Conservation (phyloP, 2,329 filamentous ascomycete species). For the Lachnellula arida region DNA sequence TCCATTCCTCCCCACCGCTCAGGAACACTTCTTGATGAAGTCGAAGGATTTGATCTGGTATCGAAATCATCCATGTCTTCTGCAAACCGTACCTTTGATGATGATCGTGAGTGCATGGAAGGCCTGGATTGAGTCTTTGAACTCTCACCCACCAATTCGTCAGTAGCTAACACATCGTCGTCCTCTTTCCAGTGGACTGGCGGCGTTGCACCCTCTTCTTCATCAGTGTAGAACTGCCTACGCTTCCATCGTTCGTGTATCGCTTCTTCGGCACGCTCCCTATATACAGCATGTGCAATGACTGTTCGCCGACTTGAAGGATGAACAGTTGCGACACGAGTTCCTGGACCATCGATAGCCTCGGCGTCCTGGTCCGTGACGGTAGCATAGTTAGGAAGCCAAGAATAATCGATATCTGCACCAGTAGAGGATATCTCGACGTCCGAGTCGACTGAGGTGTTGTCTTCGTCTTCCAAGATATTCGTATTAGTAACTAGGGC, state of each 20-base stretch:
- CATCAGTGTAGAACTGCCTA: conserved; percentile 76
- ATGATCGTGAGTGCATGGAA: conserved; percentile 61
- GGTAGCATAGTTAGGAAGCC: conserved; percentile 24
- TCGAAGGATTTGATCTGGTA: conserved; percentile 64
- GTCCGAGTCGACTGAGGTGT: conserved; percentile 11
- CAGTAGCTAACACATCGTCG: conserved; percentile 45
- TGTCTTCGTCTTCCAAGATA: conserved; percentile 1
- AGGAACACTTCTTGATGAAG: conserved; percentile 66
- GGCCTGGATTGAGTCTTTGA: conserved; percentile 40
- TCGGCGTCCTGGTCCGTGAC: conserved; percentile 30
- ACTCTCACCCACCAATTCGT: conserved; percentile 34
- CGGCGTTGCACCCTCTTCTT: conserved; percentile 70
- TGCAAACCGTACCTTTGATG: conserved; percentile 73
- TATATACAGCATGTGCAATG: conserved; percentile 22
- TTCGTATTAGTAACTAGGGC: not conserved
- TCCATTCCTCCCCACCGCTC: conserved; percentile 76
- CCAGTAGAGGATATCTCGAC: conserved; percentile 8
- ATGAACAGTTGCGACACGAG: conserved; percentile 20
- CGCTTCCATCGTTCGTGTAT: conserved; percentile 71
- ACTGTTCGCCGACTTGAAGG: conserved; percentile 20
- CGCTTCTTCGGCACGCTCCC: conserved; percentile 21
- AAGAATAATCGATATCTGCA: conserved; percentile 14
- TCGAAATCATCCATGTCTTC: conserved; percentile 68
- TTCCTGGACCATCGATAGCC: conserved; percentile 26
- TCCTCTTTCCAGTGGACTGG: conserved; percentile 60